Evolutionary conservation across 2,329 filamentous ascomycete genomes (phyloP), one percentile per base, ranked within the genome.

Genomic region (Aspergillus hiratsukae): DNA sequence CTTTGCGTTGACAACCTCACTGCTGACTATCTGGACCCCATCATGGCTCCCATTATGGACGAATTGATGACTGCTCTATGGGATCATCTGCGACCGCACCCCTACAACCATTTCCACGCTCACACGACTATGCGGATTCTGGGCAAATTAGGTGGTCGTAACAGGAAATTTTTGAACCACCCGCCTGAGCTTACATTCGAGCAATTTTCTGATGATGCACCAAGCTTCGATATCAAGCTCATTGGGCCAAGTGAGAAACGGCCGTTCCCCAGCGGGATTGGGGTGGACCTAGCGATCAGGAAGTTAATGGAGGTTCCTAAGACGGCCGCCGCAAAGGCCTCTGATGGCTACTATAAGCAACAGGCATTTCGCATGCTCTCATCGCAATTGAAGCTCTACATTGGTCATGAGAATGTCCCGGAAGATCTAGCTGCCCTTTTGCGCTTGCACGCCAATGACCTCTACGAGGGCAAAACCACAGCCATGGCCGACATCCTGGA

Each of bases 11-110:
- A 99, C 61, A 99, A 99, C 65, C 82, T 99, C 0, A 99, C 95
- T 0, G 93, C 94, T 0, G 94, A 99, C 68, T 99, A 99, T 69
- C 79, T 99, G 14, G 94, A 99, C 66, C 95, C 94, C 0, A 97
- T 99, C 66, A 99, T 99, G 93, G 91, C 93, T 2, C 95, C 94
- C 0, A 95, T 97, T 27, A 97, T 99, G 73, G 93, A 99, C 66
- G 94, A 99, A 69, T 80, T 99, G 48, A 99, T 99, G 94, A 94
- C 91, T 49, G 93, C 93, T 1, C 81, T 99, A 1, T 99, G 96
- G 81, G 92, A 97, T 61, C 95, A 99, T 72, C 81, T 99, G 45
- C 89, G 89, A 66, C 95, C 94, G 7, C 88, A 92, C 60, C 94
- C 94, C 0, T 96, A 99, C 73, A 96, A 89, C 66, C 95, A 99